phyloP scores from a whole-genome alignment of 2,329 filamentous ascomycete genomes.

The Pezicula radicicola region DNA sequence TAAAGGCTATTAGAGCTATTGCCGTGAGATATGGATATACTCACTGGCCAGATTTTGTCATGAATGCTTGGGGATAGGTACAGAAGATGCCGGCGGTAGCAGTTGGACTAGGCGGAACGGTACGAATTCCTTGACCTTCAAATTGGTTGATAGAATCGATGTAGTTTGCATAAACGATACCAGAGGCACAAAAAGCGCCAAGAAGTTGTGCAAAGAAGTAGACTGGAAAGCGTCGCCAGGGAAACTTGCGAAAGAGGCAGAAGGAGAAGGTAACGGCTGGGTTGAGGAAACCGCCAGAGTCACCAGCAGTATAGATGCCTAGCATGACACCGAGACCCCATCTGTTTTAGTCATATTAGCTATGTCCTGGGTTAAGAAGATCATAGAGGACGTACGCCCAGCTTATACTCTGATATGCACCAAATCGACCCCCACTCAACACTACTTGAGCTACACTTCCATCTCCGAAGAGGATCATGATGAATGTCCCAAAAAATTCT shows the following conservation, averaged over 20 bases:
- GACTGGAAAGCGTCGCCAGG: slow-evolving; percentile 67
- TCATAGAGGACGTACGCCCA: slow-evolving; percentile 16
- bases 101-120: slow-evolving; percentile 54
- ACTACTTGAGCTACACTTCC: slow-evolving; percentile 69
- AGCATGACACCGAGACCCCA: slow-evolving; percentile 63
- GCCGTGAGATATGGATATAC: too few relatives aligned
- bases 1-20: too few relatives aligned
- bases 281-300: slow-evolving; percentile 66
- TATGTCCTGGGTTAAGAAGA: background rate
- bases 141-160: slow-evolving; percentile 60
- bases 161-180: slow-evolving; percentile 61
- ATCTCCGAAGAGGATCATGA: slow-evolving; percentile 67
- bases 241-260: slow-evolving; percentile 65
- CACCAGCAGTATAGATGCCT: slow-evolving; percentile 62
- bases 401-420: slow-evolving; percentile 23
- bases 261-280: slow-evolving; percentile 69
- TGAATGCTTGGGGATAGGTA: slow-evolving; percentile 66
- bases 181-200: slow-evolving; percentile 61
- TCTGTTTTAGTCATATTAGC: slow-evolving; percentile 2
- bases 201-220: slow-evolving; percentile 65
- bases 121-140: slow-evolving; percentile 60
- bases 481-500: slow-evolving; percentile 67
- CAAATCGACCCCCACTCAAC: slow-evolving; percentile 40
- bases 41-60: slow-evolving; percentile 58
- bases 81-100: slow-evolving; percentile 70